Evolutionary conservation across 495 filamentous ascomycete genomes (phyloP).

Genomic region (Staphylotrichum longicolle): DNA sequence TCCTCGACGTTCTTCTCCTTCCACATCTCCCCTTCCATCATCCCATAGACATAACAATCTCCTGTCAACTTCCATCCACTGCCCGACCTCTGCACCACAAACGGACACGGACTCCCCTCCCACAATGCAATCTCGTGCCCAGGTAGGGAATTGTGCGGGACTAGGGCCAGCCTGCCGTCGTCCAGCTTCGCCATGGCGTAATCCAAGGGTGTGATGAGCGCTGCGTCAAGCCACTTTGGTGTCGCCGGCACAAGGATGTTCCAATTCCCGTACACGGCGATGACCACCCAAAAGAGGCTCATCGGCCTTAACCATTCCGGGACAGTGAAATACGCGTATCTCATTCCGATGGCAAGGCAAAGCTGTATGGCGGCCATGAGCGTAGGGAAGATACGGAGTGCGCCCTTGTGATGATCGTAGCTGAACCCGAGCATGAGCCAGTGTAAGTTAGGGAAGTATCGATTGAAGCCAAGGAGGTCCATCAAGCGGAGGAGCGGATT

Average conservation of each 20-base stretch:
- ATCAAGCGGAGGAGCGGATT: neutral
- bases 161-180: neutral
- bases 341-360: neutral
- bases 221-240: neutral
- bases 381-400: neutral
- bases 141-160: neutral
- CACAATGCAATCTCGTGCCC: neutral
- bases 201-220: neutral
- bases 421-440: neutral
- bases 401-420: neutral
- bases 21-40: slow-evolving; percentile 1
- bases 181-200: neutral
- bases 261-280: neutral
- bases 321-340: neutral
- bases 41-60: neutral
- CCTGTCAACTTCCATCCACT: neutral
- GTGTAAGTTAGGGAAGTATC: neutral
- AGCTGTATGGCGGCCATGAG: neutral
- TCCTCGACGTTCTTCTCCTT: neutral
- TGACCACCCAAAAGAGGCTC: neutral
- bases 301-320: neutral
- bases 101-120: neutral
- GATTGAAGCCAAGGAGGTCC: neutral
- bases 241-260: neutral
- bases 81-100: neutral